phyloP scores from a whole-genome alignment of 352 stramenopile genomes.

The Globisporangium recalcitrans region DNA sequence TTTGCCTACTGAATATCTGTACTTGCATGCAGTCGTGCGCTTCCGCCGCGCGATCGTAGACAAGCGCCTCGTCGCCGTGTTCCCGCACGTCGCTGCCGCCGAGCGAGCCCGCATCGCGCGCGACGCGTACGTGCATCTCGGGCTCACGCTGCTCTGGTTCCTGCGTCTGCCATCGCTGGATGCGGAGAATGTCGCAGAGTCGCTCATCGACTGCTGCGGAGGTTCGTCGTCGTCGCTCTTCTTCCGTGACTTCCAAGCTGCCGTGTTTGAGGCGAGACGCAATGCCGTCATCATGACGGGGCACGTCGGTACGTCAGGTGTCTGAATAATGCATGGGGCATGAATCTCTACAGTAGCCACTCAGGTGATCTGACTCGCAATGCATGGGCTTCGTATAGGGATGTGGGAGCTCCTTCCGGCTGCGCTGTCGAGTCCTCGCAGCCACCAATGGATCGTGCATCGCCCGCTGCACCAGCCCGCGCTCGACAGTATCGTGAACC shows the following conservation, averaged over 20 bases:
- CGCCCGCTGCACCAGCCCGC: conserved; percentile 38
- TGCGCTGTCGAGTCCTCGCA: conserved; percentile 24
- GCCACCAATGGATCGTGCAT: conserved; percentile 58
- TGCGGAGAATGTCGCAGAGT: conserved; percentile 10
- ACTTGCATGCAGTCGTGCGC: conserved; percentile 28
- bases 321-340: neutral
- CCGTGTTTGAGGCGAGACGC: neutral
- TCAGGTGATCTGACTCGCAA: neutral
- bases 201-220: conserved; percentile 14
- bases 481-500: conserved; percentile 33
- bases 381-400: conserved; percentile 14
- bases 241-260: conserved; percentile 1
- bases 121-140: conserved; percentile 29
- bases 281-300: conserved; percentile 41
- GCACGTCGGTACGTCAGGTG: conserved; percentile 28
- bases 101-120: conserved; percentile 21
- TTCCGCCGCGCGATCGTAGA: conserved; percentile 37
- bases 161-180: conserved; percentile 28
- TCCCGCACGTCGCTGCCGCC: conserved; percentile 12
- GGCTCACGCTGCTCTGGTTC: conserved; percentile 47
- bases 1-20: neutral
- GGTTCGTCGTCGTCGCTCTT: neutral
- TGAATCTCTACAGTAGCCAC: neutral
- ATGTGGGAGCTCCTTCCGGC: conserved; percentile 55
- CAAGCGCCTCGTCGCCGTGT: conserved; percentile 27